Conservation (phyloP, 208 protist species). For the Wallacemonas sp. region DNA sequence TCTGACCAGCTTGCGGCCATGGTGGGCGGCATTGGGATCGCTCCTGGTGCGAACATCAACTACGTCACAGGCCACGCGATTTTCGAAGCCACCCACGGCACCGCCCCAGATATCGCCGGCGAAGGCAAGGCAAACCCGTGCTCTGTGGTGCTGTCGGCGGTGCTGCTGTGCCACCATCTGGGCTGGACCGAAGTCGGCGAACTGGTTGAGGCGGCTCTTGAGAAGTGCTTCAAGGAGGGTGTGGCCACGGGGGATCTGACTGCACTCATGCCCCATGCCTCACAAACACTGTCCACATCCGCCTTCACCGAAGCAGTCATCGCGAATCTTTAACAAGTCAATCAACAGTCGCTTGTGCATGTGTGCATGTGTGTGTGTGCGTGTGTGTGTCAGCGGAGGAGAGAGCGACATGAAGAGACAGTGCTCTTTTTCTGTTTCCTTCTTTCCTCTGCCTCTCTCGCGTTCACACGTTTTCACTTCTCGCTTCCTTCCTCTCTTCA, state of each 20-base stretch:
- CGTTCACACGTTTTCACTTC: neutral
- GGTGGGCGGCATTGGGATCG: constrained; percentile 73
- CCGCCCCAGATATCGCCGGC: constrained; percentile 54
- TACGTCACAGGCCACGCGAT: constrained; percentile 48
- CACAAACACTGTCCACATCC: constrained; percentile 28
- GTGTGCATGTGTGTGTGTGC: neutral
- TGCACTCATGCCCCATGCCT: constrained; percentile 30
- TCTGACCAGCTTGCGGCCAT: constrained; percentile 63
- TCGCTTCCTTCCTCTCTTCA: neutral
- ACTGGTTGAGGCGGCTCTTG: constrained; percentile 34
- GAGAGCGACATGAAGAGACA: too few relatives aligned
- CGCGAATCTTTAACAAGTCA: constrained; percentile 19
- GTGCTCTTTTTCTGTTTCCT: neutral
- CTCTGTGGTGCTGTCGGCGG: constrained; percentile 46
- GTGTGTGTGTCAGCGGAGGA: too few relatives aligned
- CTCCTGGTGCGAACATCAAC: constrained; percentile 65
- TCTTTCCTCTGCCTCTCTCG: neutral
- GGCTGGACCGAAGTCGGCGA: constrained; percentile 42
- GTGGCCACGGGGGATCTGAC: constrained; percentile 41
- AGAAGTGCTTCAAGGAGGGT: constrained; percentile 35
- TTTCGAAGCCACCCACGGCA: constrained; percentile 61
- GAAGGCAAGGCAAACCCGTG: constrained; percentile 47
- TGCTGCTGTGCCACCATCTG: constrained; percentile 53
- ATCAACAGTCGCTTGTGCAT: neutral
- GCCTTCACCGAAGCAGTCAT: constrained; percentile 37